These are phyloP conservation scores for Volvox carteri DNA, from an alignment of 163 green algal genomes.

Conservation along the genomic window DNA sequence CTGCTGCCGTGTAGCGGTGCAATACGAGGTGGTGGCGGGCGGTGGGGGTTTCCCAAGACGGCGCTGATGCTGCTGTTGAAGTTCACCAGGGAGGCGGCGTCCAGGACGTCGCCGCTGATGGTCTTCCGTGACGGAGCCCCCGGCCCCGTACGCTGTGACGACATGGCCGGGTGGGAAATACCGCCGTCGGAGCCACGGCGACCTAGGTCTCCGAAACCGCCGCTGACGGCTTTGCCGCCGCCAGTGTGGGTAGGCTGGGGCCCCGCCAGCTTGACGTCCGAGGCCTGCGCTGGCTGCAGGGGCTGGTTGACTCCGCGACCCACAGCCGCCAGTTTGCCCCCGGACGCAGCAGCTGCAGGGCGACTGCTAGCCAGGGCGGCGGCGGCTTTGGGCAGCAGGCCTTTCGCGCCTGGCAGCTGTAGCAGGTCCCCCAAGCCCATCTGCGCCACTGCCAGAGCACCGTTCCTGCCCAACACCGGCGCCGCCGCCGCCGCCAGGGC, in stretches of 20 bases:
- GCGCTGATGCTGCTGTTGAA: too few relatives aligned
- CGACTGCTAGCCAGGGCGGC: neutral
- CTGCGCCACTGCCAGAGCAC: slow-evolving; percentile 29
- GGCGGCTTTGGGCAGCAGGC: neutral
- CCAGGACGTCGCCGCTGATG: too few relatives aligned
- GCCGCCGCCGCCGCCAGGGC: slow-evolving; percentile 42
- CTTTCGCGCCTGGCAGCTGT: neutral
- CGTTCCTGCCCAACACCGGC: slow-evolving; percentile 32
- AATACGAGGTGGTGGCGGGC: too few relatives aligned
- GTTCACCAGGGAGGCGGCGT: too few relatives aligned
- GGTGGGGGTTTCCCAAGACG: too few relatives aligned
- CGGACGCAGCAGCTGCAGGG: neutral
- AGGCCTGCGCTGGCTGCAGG: neutral
- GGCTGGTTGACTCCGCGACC: neutral
- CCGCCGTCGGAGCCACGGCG: neutral
- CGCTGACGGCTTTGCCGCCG: neutral
- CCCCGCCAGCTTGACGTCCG: too few relatives aligned
- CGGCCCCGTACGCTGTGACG: too few relatives aligned
- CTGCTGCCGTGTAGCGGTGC: neutral
- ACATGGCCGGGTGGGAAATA: too few relatives aligned
- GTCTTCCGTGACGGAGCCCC: too few relatives aligned
- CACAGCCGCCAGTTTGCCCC: neutral
- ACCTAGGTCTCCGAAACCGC: neutral
- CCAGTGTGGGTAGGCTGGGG: too few relatives aligned
- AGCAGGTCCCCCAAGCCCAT: slow-evolving; percentile 13